phyloP scores from a whole-genome alignment of 164 flowering plant species.

The grape (Vitis vinifera) region DNA sequence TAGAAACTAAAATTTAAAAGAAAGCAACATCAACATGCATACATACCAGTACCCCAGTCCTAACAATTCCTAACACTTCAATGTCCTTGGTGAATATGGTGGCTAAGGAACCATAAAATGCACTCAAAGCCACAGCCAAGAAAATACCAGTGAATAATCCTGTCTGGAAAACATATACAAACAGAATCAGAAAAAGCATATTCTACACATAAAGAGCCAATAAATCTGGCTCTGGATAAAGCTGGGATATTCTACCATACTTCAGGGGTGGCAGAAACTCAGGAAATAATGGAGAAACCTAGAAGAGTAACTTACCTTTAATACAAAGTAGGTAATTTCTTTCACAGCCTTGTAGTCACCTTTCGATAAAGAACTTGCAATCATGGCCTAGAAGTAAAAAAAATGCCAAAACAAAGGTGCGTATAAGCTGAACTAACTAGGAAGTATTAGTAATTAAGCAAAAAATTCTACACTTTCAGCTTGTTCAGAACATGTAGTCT shows the following conservation, averaged over 20 bases:
- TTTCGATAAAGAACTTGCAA: constrained; percentile 74
- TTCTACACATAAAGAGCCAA: constrained; percentile 1
- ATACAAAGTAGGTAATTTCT: constrained; percentile 54
- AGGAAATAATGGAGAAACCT: neutral
- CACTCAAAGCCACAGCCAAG: constrained; percentile 60
- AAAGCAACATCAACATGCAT: neutral
- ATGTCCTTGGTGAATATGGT: constrained; percentile 73
- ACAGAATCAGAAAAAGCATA: constrained; percentile 7
- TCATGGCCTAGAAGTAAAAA: constrained; percentile 54
- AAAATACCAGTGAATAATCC: constrained; percentile 66
- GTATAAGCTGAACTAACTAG: neutral
- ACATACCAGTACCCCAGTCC: constrained; percentile 73
- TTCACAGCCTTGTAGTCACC: constrained; percentile 64
- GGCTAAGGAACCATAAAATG: constrained; percentile 65
- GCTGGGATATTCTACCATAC: neutral
- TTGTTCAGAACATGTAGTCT: too few relatives aligned
- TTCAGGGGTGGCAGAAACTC: neutral
- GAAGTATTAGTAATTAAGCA: too few relatives aligned
- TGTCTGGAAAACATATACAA: constrained; percentile 47
- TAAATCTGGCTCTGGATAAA: neutral
- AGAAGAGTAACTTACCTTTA: constrained; percentile 54
- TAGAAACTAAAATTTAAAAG: neutral
- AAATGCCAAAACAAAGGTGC: neutral
- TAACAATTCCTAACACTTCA: constrained; percentile 68
- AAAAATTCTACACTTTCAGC: too few relatives aligned